Evolutionary conservation across 805 yeast species (phyloP).

Genomic region (Metschnikowia similis): DNA sequence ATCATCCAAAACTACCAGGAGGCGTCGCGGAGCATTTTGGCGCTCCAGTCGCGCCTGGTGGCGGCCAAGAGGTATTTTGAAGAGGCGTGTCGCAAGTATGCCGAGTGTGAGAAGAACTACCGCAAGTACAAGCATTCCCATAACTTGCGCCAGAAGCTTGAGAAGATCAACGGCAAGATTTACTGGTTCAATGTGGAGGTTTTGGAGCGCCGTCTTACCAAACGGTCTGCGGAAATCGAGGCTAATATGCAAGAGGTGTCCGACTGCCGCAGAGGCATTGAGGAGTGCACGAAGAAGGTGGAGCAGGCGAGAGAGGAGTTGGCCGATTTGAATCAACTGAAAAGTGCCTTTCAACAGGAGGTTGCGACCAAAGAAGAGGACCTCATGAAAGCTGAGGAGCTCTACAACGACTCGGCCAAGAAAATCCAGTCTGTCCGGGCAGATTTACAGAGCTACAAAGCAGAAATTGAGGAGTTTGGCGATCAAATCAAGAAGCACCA

Average conservation of each 20-base stretch:
- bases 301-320: neutral
- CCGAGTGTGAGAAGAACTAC: slow-evolving; percentile 27
- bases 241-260: slow-evolving; percentile 12
- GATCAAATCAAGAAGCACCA: slow-evolving; percentile 13
- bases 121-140: slow-evolving; percentile 34
- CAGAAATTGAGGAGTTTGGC: slow-evolving; percentile 19
- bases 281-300: slow-evolving; percentile 6
- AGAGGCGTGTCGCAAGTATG: slow-evolving; percentile 25
- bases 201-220: slow-evolving; percentile 23
- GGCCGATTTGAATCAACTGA: neutral
- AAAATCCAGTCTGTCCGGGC: slow-evolving; percentile 9
- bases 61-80: slow-evolving; percentile 23
- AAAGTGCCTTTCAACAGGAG: neutral
- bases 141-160: slow-evolving; percentile 28
- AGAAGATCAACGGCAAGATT: slow-evolving; percentile 36
- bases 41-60: slow-evolving; percentile 24
- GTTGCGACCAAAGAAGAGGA: neutral
- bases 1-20: slow-evolving; percentile 50
- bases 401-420: slow-evolving; percentile 6
- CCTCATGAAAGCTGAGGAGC: slow-evolving; percentile 5
- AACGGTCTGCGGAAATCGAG: slow-evolving; percentile 15
- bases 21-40: slow-evolving; percentile 26
- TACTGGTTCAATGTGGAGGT: slow-evolving; percentile 39
- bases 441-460: slow-evolving; percentile 14
- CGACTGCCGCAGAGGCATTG: slow-evolving; percentile 19